These are phyloP conservation scores for Erysimum cheiri DNA, from an alignment of 441 rosid genomes.

Conservation along the genomic window DNA sequence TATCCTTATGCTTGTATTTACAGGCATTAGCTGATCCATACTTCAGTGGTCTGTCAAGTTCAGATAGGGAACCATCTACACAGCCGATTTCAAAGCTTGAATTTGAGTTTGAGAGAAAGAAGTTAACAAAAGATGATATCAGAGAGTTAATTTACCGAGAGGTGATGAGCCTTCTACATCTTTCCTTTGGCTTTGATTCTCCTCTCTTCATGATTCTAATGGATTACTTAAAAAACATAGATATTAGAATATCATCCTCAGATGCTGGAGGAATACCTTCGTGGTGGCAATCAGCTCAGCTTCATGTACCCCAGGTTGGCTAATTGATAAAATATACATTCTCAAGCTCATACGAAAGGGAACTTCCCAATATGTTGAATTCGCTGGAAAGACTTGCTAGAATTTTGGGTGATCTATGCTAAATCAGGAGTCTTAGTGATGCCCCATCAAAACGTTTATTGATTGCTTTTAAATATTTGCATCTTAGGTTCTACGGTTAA, in stretches of 20 bases:
- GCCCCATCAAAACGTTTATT: not conserved
- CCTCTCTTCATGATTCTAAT: constrained; percentile 28
- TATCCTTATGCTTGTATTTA: constrained; percentile 12
- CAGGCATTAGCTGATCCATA: constrained; percentile 95
- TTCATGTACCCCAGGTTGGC: constrained; percentile 97
- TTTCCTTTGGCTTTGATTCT: constrained; percentile 29
- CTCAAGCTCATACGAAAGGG: constrained; percentile 12
- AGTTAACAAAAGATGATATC: constrained; percentile 86
- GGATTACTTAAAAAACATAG: constrained; percentile 47
- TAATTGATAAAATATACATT: not conserved
- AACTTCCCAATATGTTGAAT: not conserved
- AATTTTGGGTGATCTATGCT: not conserved
- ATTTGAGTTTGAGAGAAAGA: constrained; percentile 97
- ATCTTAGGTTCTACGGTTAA: not conserved
- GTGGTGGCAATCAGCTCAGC: constrained; percentile 92
- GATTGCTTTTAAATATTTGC: not conserved
- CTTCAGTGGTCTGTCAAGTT: constrained; percentile 77
- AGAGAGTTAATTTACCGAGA: constrained; percentile 95
- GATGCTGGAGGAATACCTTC: constrained; percentile 94
- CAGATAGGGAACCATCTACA: constrained; percentile 89
- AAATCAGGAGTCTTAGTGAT: constrained; percentile 4
- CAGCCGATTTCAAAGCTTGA: constrained; percentile 92
- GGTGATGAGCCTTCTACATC: constrained; percentile 51
- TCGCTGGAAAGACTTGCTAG: not conserved
- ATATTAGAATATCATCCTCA: constrained; percentile 98